Conservation (phyloP, 495 filamentous ascomycete species). For the Amphirosellinia nigrospora region DNA sequence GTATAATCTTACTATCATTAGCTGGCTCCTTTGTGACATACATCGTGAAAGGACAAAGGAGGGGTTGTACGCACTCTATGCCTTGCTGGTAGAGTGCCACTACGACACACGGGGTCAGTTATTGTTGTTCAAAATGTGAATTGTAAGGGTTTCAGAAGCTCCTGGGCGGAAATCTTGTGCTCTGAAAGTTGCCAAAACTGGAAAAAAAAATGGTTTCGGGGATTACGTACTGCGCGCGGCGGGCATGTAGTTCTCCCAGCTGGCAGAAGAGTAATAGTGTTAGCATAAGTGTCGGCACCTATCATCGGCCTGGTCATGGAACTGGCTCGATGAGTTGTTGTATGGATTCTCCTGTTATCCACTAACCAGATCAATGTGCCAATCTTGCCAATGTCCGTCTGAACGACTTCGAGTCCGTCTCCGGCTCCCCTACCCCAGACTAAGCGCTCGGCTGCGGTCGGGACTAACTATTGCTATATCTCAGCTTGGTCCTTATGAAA, state of each 20-base stretch:
- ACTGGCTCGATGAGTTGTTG: not conserved
- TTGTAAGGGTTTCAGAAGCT: no score
- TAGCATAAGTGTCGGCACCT: conserved; percentile 3
- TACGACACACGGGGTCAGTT: no score
- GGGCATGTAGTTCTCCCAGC: conserved; percentile 56
- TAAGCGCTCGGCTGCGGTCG: conserved; percentile 47
- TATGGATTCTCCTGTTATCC: not conserved
- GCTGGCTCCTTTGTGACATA: not conserved
- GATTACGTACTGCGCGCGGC: conserved; percentile 46
- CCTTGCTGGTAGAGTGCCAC: conserved; percentile 52
- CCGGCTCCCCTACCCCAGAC: conserved; percentile 52
- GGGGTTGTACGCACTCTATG: conserved; percentile 42
- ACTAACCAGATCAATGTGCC: conserved; percentile 51
- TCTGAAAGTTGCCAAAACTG: no score
- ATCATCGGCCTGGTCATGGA: not conserved
- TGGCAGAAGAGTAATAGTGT: conserved; percentile 3
- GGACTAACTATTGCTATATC: conserved; percentile 40
- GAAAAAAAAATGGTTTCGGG: no score
- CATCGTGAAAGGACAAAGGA: not conserved
- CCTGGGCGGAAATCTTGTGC: no score
- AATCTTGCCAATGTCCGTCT: conserved; percentile 49
- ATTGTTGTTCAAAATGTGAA: no score
- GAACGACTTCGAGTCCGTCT: conserved; percentile 47
- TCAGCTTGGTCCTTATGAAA: not conserved
- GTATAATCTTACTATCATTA: conserved; percentile 43